Conservation (phyloP, 2,329 filamentous ascomycete genomes). For the Neofusicoccum sp. region DNA sequence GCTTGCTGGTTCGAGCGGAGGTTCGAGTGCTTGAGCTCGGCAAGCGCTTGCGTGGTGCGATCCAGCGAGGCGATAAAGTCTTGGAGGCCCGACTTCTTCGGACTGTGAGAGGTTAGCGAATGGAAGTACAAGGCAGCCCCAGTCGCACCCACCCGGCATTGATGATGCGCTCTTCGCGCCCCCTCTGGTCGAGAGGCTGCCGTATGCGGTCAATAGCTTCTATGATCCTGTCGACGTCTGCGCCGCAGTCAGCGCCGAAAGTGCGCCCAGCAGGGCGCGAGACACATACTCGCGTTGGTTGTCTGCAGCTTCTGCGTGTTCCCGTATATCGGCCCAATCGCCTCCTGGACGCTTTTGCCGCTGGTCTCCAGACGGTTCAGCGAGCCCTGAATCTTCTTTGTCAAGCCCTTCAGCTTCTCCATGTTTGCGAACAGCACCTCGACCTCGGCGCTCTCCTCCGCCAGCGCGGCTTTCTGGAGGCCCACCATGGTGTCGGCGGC, state of each 20-base stretch:
- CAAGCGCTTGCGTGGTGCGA: conserved; percentile 79
- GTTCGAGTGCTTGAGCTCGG: conserved; percentile 85
- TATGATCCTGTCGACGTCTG: conserved; percentile 82
- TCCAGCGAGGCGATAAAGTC: conserved; percentile 89
- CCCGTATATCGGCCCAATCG: conserved; percentile 86
- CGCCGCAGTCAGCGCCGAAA: background rate
- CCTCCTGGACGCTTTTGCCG: conserved; percentile 86
- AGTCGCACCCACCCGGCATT: conserved; percentile 62
- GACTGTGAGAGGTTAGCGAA: conserved; percentile 45
- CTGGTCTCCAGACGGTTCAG: conserved; percentile 80
- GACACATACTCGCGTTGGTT: conserved; percentile 69
- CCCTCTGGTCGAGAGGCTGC: conserved; percentile 89
- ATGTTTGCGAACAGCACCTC: conserved; percentile 68
- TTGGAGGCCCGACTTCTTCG: conserved; percentile 74
- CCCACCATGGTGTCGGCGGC: conserved; percentile 48
- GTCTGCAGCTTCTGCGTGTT: conserved; percentile 88
- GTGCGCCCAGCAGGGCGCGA: background rate
- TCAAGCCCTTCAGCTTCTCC: conserved; percentile 88
- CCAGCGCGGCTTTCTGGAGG: conserved; percentile 57
- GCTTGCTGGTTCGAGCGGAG: conserved; percentile 88
- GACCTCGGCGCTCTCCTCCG: conserved; percentile 66
- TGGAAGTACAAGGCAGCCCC: conserved; percentile 20
- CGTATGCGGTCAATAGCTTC: conserved; percentile 83
- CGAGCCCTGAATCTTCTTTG: conserved; percentile 92
- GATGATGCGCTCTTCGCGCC: conserved; percentile 87